Base-by-base conservation (phyloP, 169 alveolate genomes). In the Neospora caninum region DNA sequence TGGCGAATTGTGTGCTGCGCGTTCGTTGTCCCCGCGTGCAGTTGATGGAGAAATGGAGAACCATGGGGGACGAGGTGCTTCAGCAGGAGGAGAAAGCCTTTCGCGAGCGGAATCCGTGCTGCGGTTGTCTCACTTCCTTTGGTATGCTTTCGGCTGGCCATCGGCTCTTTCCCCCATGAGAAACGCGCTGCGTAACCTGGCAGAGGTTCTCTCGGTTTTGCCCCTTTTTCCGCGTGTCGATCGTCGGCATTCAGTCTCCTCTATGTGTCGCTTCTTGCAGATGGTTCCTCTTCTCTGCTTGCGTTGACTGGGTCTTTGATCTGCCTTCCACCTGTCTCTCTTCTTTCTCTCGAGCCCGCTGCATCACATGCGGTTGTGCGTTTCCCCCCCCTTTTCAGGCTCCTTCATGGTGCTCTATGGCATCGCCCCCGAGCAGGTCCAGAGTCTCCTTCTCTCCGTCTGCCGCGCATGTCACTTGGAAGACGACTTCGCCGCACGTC, bases 351-450 rank as follows among this genome's bases (percentile, higher is more conserved):
- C n/a, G n/a, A n/a, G n/a, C n/a, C n/a, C n/a, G n/a, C n/a, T n/a
- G n/a, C n/a, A n/a, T n/a, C n/a, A n/a, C n/a, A n/a, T n/a, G n/a
- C n/a, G n/a, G n/a, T n/a, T n/a, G n/a, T n/a, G n/a, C n/a, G 64
- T 18, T 53, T 18, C 27, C 64, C 7, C 18, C 80, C 41, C 27
- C 18, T 2, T 43, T 18, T 18, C 84, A 73, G 84, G 94, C 34
- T 91, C 94, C 31, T 91, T 91, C 91, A 91, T 91, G 94, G 83
- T 87, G 84, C 94, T 91, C 18, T 91, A 91, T 54, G 94, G 94
- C 42, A 91, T 91, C 38, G 94, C 94, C 67, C 67, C 80, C 34
- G 94, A 91, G 39, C 94, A 91, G 83, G 94, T 80, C 69, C 94
- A 91, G 69, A 80, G 91, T 31, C 83, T 91, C 89, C 82, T 91